A percentile compares a stretch with the other conserved stretches of the same genome.
These are phyloP conservation scores for Porphyrellus sp. DNA, from an alignment of 1,284 basidiomycete genomes.

Conservation along the genomic window DNA sequence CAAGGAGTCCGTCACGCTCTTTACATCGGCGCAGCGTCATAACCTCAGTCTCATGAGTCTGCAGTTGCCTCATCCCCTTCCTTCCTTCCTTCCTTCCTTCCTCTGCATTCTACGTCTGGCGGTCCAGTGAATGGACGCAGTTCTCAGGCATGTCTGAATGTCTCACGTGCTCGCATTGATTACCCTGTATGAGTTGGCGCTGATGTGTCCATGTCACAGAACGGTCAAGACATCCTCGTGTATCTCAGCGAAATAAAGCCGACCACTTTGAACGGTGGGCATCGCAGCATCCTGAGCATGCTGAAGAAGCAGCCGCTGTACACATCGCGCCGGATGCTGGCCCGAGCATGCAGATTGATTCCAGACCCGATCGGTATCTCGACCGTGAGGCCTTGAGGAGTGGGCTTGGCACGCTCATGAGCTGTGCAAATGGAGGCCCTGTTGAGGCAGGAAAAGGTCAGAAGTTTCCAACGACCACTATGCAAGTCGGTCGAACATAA, in stretches of 20 bases:
- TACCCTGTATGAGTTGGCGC: constrained; percentile 7
- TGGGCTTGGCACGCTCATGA: constrained; percentile 41
- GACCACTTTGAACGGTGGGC: constrained; percentile 53
- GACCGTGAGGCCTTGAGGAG: constrained; percentile 39
- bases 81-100: neutral
- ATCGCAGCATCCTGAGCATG: constrained; percentile 37
- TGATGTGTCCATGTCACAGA: constrained; percentile 42
- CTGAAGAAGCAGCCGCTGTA: constrained; percentile 29
- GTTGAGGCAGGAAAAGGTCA: constrained; percentile 27
- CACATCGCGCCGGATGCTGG: constrained; percentile 22
- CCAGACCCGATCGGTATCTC: constrained; percentile 27
- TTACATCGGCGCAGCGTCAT: constrained; percentile 37
- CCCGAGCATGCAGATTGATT: constrained; percentile 26
- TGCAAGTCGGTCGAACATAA: constrained; percentile 28
- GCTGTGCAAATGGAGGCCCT: constrained; percentile 37
- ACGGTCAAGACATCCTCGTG: constrained; percentile 65
- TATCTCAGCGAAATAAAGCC: constrained; percentile 49
- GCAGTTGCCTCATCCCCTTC: constrained; percentile 10
- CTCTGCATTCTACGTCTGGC: neutral
- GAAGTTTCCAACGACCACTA: constrained; percentile 16
- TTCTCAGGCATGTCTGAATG: neutral
- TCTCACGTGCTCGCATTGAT: neutral
- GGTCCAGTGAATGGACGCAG: constrained; percentile 4
- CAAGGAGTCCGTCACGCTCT: constrained; percentile 35
- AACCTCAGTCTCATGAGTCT: constrained; percentile 40